Percentiles rank a stretch among this genome's conserved stretches.
Evolutionary conservation across 169 alveolate species (phyloP).

Genomic region (Eimeria maxima): DNA sequence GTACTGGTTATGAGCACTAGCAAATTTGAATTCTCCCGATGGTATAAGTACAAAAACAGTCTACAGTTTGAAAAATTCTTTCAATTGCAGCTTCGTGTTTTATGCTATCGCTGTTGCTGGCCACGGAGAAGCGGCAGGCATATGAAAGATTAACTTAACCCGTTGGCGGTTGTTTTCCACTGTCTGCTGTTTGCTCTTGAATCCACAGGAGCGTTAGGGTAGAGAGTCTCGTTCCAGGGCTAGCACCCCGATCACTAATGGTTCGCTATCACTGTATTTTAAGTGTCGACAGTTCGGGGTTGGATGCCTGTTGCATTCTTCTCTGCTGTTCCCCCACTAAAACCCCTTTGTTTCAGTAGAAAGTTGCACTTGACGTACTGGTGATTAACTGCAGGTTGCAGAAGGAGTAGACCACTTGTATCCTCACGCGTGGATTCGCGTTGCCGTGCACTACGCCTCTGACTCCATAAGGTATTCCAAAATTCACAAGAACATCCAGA

Average conservation of each 20-base stretch:
- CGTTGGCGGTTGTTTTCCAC: neutral
- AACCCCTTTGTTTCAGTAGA: no score
- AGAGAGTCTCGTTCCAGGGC: slow-evolving; percentile 68
- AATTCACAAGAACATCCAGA: neutral
- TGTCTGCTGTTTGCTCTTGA: neutral
- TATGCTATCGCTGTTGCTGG: neutral
- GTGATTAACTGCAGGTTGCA: neutral
- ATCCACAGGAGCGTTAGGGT: slow-evolving; percentile 41
- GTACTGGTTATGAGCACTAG: neutral
- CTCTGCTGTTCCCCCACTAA: neutral
- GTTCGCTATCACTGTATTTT: neutral
- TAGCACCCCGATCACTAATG: slow-evolving; percentile 42
- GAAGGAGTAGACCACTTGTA: neutral
- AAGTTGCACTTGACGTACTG: neutral
- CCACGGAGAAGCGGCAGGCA: neutral
- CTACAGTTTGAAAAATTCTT: neutral
- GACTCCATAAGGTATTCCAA: slow-evolving; percentile 10
- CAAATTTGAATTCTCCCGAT: no score
- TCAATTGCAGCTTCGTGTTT: neutral
- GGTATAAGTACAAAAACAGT: no score
- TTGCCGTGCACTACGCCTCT: slow-evolving; percentile 59
- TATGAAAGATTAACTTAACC: neutral
- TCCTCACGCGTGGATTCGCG: slow-evolving; percentile 48
- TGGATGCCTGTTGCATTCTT: neutral
- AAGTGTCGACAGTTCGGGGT: neutral